phyloP scores from a whole-genome alignment of 1,284 basidiomycete species.

The Pseudozyma sp. region DNA sequence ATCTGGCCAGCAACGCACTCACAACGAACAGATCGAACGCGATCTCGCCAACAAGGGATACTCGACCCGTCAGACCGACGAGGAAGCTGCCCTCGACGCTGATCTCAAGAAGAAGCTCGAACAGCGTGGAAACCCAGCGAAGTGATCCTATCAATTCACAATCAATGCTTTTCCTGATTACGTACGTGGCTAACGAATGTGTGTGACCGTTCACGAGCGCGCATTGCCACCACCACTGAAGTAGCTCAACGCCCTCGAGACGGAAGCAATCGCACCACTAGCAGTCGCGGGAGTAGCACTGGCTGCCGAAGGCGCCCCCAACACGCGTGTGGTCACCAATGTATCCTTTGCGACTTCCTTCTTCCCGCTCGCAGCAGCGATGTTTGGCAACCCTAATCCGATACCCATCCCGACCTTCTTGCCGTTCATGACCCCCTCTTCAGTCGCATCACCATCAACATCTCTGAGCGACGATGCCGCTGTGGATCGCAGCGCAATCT shows the following conservation, averaged over 20 bases:
- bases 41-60: conserved; percentile 44
- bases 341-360: conserved; percentile 15
- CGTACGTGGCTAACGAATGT: not conserved
- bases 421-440: not conserved
- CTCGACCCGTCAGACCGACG: conserved; percentile 31
- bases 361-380: conserved; percentile 1
- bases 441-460: not conserved
- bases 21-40: conserved; percentile 42
- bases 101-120: conserved; percentile 47
- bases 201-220: not conserved
- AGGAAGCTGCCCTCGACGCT: conserved; percentile 23
- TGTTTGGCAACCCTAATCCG: conserved; percentile 22
- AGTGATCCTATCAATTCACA: not conserved
- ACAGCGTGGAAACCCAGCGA: conserved; percentile 38
- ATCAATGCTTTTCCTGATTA: not conserved
- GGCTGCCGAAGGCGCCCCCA: conserved; percentile 25
- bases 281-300: conserved; percentile 20
- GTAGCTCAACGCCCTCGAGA: conserved; percentile 42
- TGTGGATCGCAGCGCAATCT: conserved; percentile 36
- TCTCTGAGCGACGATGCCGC: not conserved
- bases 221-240: conserved; percentile 27
- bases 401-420: conserved; percentile 26
- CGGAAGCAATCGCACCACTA: conserved; percentile 35
- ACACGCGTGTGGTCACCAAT: conserved; percentile 38
- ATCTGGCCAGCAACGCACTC: conserved; percentile 22